A percentile compares a stretch with the other conserved stretches of the same genome.
These are phyloP conservation scores for Malus hybrid DNA, from an alignment of 331 rosid species.

Conservation along the genomic window DNA sequence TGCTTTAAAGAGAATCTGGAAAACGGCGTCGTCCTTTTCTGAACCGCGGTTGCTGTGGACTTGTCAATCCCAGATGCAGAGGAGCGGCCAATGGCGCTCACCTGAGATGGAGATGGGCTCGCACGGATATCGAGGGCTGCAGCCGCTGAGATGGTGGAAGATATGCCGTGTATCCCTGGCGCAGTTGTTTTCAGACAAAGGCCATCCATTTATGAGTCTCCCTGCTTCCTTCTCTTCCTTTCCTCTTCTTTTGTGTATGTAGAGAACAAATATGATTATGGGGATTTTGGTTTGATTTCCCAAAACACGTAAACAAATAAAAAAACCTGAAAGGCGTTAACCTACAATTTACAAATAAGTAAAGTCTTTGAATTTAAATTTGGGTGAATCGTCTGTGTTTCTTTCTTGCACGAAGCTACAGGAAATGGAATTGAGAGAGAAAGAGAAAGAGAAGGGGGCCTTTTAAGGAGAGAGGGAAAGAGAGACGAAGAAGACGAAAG, in stretches of 20 bases:
- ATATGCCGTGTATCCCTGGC: conserved; percentile 37
- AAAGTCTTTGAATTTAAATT: background rate
- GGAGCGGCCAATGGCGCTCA: conserved; percentile 40
- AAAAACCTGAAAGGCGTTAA: background rate
- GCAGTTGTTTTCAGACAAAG: conserved; percentile 38
- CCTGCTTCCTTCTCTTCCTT: background rate
- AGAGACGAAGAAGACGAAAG: background rate
- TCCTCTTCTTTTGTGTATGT: background rate
- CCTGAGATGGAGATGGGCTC: conserved; percentile 42
- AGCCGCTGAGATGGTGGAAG: conserved; percentile 42
- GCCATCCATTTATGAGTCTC: conserved; percentile 41
- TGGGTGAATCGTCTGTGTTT: background rate
- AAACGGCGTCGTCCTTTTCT: conserved; percentile 26
- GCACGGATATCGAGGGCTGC: conserved; percentile 46
- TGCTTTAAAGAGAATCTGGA: conserved; percentile 50
- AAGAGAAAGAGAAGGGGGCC: no score
- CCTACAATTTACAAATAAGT: background rate
- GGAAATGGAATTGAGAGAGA: background rate
- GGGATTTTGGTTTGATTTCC: background rate
- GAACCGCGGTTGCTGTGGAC: background rate
- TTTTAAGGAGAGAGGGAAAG: background rate
- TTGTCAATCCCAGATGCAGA: conserved; percentile 16
- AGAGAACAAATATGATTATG: background rate
- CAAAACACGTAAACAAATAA: background rate
- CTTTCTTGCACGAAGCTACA: background rate